A percentile compares a stretch with the other conserved stretches of the same genome.
phyloP scores from a whole-genome alignment of 768 basidiomycete species.

The Suillus weaverae region DNA sequence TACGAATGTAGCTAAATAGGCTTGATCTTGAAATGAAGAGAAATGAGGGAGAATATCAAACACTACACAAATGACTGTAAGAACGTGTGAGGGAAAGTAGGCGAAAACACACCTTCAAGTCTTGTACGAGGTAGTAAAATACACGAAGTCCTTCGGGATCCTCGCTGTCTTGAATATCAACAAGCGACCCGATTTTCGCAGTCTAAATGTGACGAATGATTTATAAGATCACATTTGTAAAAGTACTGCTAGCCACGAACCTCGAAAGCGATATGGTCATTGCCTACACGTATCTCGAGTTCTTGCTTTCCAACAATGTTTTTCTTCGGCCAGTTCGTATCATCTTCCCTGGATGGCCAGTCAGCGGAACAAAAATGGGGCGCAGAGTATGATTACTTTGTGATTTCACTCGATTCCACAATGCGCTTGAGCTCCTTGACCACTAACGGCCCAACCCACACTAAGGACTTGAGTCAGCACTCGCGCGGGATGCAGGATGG shows the following conservation, averaged over 20 bases:
- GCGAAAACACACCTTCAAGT: slow-evolving; percentile 71
- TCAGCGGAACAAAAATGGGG: slow-evolving; percentile 3
- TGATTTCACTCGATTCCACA: slow-evolving; percentile 90
- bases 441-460: slow-evolving; percentile 92
- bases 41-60: slow-evolving; percentile 96
- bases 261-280: slow-evolving; percentile 96
- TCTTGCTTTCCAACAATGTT: slow-evolving; percentile 99
- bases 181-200: slow-evolving; percentile 95
- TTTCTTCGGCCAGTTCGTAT: slow-evolving; percentile 98
- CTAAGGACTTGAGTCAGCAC: slow-evolving; percentile 40
- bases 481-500: neutral
- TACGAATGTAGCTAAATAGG: slow-evolving; percentile 62
- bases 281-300: slow-evolving; percentile 91
- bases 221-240: neutral
- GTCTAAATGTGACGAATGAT: slow-evolving; percentile 56
- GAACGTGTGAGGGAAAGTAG: neutral
- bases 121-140: slow-evolving; percentile 98
- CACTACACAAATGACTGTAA: slow-evolving; percentile 54
- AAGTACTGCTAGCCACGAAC: slow-evolving; percentile 41
- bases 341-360: slow-evolving; percentile 80
- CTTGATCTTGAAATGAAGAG: slow-evolving; percentile 99
- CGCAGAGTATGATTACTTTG: slow-evolving; percentile 56
- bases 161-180: slow-evolving; percentile 95
- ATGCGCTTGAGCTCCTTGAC: slow-evolving; percentile 95
- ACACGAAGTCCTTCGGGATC: slow-evolving; percentile 97